Percentiles rank a stretch among this genome's conserved stretches.
These are phyloP conservation scores for Lachancea cidri DNA, from an alignment of 805 yeast genomes.

Conservation along the genomic window DNA sequence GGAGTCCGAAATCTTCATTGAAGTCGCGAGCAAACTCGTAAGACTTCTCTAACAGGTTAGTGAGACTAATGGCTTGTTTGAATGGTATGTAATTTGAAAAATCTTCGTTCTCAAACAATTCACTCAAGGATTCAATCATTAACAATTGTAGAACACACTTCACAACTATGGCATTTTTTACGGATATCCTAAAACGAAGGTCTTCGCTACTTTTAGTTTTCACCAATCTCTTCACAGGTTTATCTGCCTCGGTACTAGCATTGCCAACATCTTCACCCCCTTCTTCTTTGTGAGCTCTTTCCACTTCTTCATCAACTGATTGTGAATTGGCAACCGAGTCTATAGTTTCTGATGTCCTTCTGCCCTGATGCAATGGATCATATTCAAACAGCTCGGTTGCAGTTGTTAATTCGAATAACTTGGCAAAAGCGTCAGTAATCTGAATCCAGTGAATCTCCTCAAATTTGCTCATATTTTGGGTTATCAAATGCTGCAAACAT, in stretches of 20 bases:
- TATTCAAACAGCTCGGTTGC: constrained; percentile 74
- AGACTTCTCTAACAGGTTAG: constrained; percentile 57
- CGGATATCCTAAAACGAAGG: constrained; percentile 41
- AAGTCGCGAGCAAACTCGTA: constrained; percentile 81
- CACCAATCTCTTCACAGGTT: constrained; percentile 17
- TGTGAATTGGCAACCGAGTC: constrained; percentile 5
- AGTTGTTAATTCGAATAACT: constrained; percentile 74
- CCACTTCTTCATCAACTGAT: constrained; percentile 27
- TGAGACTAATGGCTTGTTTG: constrained; percentile 52
- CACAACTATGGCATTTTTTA: constrained; percentile 74
- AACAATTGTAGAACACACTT: constrained; percentile 87
- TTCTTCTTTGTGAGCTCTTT: constrained; percentile 32
- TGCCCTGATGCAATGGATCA: constrained; percentile 37
- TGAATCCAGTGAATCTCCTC: constrained; percentile 66
- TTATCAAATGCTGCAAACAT: constrained; percentile 72
- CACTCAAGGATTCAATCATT: constrained; percentile 82
- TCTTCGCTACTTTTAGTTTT: constrained; percentile 34
- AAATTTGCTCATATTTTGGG: constrained; percentile 69
- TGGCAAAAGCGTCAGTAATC: constrained; percentile 58
- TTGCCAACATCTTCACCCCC: constrained; percentile 35
- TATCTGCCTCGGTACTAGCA: constrained; percentile 5
- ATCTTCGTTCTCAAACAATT: constrained; percentile 62
- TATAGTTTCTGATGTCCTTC: constrained; percentile 18
- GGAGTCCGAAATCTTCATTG: constrained; percentile 80
- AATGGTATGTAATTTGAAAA: constrained; percentile 71